phyloP scores from a whole-genome alignment of 805 yeast genomes.

The Nakazawaea peltata region DNA sequence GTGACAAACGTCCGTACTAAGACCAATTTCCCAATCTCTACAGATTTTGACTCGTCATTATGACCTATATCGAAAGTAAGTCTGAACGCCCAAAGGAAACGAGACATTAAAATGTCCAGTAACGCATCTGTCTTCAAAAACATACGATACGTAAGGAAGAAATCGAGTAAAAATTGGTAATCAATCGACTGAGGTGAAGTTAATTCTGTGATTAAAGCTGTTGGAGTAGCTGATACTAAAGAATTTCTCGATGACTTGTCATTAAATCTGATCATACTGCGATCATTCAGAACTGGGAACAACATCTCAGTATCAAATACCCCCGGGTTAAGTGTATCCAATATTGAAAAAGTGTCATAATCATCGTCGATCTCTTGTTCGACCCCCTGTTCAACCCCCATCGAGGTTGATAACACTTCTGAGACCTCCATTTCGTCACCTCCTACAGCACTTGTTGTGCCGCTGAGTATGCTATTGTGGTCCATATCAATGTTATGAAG shows the following conservation, averaged over 20 bases:
- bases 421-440: no score
- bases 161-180: constrained; percentile 74
- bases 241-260: neutral
- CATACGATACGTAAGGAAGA: constrained; percentile 74
- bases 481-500: no score
- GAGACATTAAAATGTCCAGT: constrained; percentile 49
- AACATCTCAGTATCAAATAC: constrained; percentile 23
- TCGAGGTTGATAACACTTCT: no score
- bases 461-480: no score
- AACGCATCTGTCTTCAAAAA: constrained; percentile 55
- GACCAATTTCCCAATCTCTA: constrained; percentile 52
- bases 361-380: neutral
- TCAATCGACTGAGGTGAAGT: constrained; percentile 72
- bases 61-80: constrained; percentile 8
- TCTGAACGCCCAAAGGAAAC: constrained; percentile 68
- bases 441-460: no score
- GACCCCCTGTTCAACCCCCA: neutral
- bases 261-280: constrained; percentile 9
- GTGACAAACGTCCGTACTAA: constrained; percentile 80
- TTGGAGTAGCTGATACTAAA: constrained; percentile 19
- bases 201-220: constrained; percentile 45
- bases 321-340: neutral
- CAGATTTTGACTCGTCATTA: constrained; percentile 14
- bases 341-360: constrained; percentile 1
- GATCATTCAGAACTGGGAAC: constrained; percentile 24